These are phyloP conservation scores for Elongisporangium anandrum DNA, from an alignment of 352 stramenopile genomes.

Conservation along the genomic window DNA sequence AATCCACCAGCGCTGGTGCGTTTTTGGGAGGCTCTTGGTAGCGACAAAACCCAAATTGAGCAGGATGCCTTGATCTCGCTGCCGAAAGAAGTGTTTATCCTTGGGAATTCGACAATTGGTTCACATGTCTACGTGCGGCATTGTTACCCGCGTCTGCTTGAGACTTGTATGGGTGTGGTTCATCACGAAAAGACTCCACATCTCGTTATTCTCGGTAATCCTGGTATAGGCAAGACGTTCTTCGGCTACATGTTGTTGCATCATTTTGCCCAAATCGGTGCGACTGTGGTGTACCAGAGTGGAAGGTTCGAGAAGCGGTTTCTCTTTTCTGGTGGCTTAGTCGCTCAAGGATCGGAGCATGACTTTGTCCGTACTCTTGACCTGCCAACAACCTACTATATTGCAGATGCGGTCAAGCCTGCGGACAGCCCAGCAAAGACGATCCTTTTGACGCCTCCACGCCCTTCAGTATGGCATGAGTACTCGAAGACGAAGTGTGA, in stretches of 20 bases:
- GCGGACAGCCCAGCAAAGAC: conserved; percentile 16
- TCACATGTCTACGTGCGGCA: conserved; percentile 25
- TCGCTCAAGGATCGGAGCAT: conserved; percentile 13
- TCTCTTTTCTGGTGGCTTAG: conserved; percentile 4
- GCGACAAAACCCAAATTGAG: conserved; percentile 13
- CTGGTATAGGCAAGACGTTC: conserved; percentile 23
- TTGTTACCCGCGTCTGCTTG: conserved; percentile 19
- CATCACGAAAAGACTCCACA: conserved; percentile 5
- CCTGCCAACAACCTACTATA: conserved; percentile 18
- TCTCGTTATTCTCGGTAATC: conserved; percentile 30
- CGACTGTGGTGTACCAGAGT: conserved; percentile 24
- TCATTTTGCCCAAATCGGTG: conserved; percentile 13
- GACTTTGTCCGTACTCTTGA: conserved; percentile 24
- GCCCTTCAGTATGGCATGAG: conserved; percentile 12
- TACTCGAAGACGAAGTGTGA: conserved; percentile 24
- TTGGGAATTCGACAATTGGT: conserved; percentile 9
- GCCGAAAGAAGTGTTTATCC: conserved; percentile 5
- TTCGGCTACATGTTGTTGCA: conserved; percentile 21
- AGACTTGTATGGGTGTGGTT: conserved; percentile 11
- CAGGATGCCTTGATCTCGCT: conserved; percentile 13
- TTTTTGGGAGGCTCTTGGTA: conserved; percentile 22
- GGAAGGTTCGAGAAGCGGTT: conserved; percentile 3
- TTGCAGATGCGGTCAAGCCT: conserved; percentile 23
- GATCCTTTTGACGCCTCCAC: conserved; percentile 21
- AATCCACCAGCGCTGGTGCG: conserved; percentile 20